These are phyloP conservation scores for Candida taoyuanica DNA, from an alignment of 805 yeast species.

Conservation along the genomic window DNA sequence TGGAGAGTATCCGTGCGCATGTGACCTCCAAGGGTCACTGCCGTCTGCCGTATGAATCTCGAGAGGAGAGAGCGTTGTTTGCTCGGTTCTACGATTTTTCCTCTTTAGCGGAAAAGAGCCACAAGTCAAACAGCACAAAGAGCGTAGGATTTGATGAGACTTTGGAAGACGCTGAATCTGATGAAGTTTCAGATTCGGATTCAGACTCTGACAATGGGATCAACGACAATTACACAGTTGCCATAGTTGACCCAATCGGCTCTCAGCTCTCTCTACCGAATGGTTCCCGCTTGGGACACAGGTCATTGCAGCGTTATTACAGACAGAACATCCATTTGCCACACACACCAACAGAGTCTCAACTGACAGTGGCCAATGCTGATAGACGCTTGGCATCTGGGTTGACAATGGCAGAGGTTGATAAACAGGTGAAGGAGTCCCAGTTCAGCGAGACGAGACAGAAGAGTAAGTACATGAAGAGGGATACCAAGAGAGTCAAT, in stretches of 20 bases:
- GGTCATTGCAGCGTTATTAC: conserved; percentile 66
- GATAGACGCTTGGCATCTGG: conserved; percentile 58
- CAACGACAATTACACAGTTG: conserved; percentile 32
- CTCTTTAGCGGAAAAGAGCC: conserved; percentile 45
- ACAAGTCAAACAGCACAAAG: conserved; percentile 25
- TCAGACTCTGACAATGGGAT: conserved; percentile 21
- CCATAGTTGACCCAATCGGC: conserved; percentile 48
- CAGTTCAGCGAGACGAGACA: conserved; percentile 41
- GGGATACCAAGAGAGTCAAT: conserved; percentile 68
- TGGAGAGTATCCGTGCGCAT: conserved; percentile 88
- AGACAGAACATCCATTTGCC: conserved; percentile 56
- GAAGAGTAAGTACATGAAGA: conserved; percentile 34
- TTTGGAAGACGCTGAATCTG: no score
- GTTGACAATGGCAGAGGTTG: conserved; percentile 57
- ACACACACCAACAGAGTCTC: conserved; percentile 51
- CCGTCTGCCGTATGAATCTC: conserved; percentile 80
- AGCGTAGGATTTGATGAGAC: conserved; percentile 31
- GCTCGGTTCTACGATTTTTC: conserved; percentile 83
- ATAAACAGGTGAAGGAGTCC: conserved; percentile 44
- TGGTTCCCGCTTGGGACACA: conserved; percentile 77
- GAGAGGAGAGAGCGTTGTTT: conserved; percentile 69
- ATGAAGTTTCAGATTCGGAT: conserved; percentile 22
- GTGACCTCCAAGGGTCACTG: conserved; percentile 83
- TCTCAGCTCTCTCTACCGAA: conserved; percentile 68
- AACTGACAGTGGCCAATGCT: conserved; percentile 69